Evolutionary conservation across 192 early-diverging fungal genomes (phyloP).

Genomic region (Oehlia diaphana): DNA sequence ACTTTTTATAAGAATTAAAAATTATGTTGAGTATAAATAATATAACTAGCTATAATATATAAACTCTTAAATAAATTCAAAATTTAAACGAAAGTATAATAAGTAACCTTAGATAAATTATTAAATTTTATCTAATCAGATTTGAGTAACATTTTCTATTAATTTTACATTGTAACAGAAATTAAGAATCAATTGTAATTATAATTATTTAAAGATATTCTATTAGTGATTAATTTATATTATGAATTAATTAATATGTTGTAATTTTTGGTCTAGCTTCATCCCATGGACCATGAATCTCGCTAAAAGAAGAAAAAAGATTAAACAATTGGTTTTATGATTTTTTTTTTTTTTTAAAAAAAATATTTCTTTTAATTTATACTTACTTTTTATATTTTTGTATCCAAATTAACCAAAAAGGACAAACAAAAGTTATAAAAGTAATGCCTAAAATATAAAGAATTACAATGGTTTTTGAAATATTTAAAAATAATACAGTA

Average conservation of each 20-base stretch:
- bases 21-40: too few relatives aligned
- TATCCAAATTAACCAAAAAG: conserved; percentile 87
- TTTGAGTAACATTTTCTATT: too few relatives aligned
- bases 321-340: neutral
- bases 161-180: too few relatives aligned
- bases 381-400: conserved; percentile 96
- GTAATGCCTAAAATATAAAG: conserved; percentile 67
- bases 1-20: too few relatives aligned
- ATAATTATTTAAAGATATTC: too few relatives aligned
- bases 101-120: too few relatives aligned
- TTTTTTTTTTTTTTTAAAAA: neutral
- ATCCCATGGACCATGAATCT: conserved; percentile 98
- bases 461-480: conserved; percentile 68
- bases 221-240: too few relatives aligned
- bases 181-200: too few relatives aligned
- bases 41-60: too few relatives aligned
- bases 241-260: neutral
- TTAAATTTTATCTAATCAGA: too few relatives aligned
- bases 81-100: too few relatives aligned
- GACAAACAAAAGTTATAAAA: conserved; percentile 85
- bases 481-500: conserved; percentile 64
- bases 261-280: conserved; percentile 76
- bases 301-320: conserved; percentile 48
- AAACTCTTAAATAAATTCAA: too few relatives aligned
- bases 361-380: neutral